Base-by-base conservation (phyloP, 2,329 filamentous ascomycete species). In the Apiospora hydei region DNA sequence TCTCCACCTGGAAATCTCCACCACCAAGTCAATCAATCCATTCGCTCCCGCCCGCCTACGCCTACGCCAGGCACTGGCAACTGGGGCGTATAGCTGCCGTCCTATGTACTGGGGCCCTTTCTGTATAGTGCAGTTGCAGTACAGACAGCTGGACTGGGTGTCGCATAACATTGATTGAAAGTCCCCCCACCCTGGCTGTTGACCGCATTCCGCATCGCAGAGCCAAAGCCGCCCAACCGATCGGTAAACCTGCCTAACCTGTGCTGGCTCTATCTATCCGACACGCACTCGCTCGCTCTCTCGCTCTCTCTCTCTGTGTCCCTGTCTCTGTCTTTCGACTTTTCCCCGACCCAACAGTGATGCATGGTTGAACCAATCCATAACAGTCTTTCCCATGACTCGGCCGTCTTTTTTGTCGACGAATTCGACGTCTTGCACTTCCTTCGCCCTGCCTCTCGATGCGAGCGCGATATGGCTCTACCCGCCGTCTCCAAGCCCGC, bases 201-300 rank as follows among this genome's bases (percentile, higher is more conserved):
- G 57, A 64, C 57, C 57, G 57, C 57, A 64, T 41, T 41, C 21
- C 34, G 34, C 57, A 64, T 64, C 57, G 57, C 57, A 41, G 41
- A 64, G 34, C 57, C 57, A 41, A 64, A 64, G 34, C 57, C 57
- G 57, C 57, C 57, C 57, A 64, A 64, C 57, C 57, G 57, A 41
- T 41, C 57, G 57, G 57, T 64, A 64, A 64, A 24, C 57, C 57
- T 64, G 57, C 57, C 57, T 64, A 64, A 64, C 57, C 30, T 64
- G 57, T 64, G 57, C 18, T 49, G 21, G 46, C 21, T 21, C 44
- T 21, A 38, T 64, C 57, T 41, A 64, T 64, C 34, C 57, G 57
- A 64, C 57, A 41, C 57, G 18, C 57, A n/a, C 30, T 21, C 53
- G 1, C 53, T 64, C 30, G 18, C 16, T 38, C 16, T 38, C 26